Conservation (phyloP, 768 basidiomycete genomes). For the Agaricus sinodeliciosus region DNA sequence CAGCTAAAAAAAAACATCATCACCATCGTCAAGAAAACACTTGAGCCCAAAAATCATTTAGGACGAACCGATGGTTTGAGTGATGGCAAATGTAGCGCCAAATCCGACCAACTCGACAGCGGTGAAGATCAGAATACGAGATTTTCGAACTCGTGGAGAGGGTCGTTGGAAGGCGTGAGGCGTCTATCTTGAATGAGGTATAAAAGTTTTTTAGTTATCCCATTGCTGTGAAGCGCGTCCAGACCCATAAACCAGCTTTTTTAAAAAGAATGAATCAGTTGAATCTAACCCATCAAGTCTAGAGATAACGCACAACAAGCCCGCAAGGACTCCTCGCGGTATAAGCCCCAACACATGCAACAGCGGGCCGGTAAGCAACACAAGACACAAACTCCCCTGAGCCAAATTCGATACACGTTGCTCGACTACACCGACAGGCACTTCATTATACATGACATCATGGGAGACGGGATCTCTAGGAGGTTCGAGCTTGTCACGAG, state of each 20-base stretch:
- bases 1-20: constrained; percentile 40
- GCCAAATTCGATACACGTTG: constrained; percentile 90
- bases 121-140: constrained; percentile 66
- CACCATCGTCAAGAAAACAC: constrained; percentile 11
- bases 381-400: constrained; percentile 73
- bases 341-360: constrained; percentile 74
- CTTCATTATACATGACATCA: constrained; percentile 29
- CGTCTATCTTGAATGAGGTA: constrained; percentile 71
- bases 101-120: constrained; percentile 76
- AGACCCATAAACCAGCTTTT: constrained; percentile 95
- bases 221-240: constrained; percentile 73
- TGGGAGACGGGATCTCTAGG: constrained; percentile 16
- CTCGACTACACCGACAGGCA: constrained; percentile 76
- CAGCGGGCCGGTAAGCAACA: constrained; percentile 78
- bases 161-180: constrained; percentile 59
- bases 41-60: constrained; percentile 21
- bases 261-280: too few relatives aligned
- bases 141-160: constrained; percentile 71
- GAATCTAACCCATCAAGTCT: neutral
- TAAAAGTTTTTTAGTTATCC: constrained; percentile 75
- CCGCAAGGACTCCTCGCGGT: constrained; percentile 78
- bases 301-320: constrained; percentile 61
- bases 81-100: constrained; percentile 84
- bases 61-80: constrained; percentile 74
- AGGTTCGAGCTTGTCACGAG: neutral